These are phyloP conservation scores for Lentinula aciculospora DNA, from an alignment of 768 basidiomycete genomes.

Conservation along the genomic window DNA sequence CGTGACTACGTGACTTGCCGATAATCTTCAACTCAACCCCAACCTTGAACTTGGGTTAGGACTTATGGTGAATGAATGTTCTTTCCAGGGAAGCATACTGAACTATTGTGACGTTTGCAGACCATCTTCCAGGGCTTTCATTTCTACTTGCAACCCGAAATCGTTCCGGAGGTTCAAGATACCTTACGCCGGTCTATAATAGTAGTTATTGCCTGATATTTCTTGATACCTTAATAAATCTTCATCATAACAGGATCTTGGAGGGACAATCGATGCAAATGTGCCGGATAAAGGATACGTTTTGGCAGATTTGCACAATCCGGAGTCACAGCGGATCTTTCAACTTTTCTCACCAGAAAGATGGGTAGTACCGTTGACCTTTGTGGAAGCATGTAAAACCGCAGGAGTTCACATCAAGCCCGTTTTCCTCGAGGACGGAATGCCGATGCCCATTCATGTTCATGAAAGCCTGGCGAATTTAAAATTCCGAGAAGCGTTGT, in stretches of 20 bases:
- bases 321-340: slow-evolving; percentile 71
- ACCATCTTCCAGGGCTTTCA: slow-evolving; percentile 79
- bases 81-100: not conserved
- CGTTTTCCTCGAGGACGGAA: slow-evolving; percentile 64
- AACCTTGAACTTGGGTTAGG: slow-evolving; percentile 12
- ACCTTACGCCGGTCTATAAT: slow-evolving; percentile 73
- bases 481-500: slow-evolving; percentile 62
- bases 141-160: slow-evolving; percentile 81
- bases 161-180: slow-evolving; percentile 60
- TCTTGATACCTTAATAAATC: not conserved
- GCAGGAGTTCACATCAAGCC: slow-evolving; percentile 68
- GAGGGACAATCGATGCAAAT: slow-evolving; percentile 73
- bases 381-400: slow-evolving; percentile 81
- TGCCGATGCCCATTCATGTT: slow-evolving; percentile 71
- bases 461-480: slow-evolving; percentile 77
- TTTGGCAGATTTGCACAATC: slow-evolving; percentile 59
- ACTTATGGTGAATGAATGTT: slow-evolving; percentile 6
- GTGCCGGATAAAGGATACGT: slow-evolving; percentile 75
- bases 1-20: not conserved
- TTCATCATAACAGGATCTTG: slow-evolving; percentile 34
- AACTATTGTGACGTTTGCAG: slow-evolving; percentile 24
- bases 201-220: slow-evolving; percentile 28
- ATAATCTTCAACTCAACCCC: not conserved
- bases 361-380: slow-evolving; percentile 76
- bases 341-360: slow-evolving; percentile 61